phyloP scores from a whole-genome alignment of 2,329 filamentous ascomycete species.

The Fusarium verticillioides region DNA sequence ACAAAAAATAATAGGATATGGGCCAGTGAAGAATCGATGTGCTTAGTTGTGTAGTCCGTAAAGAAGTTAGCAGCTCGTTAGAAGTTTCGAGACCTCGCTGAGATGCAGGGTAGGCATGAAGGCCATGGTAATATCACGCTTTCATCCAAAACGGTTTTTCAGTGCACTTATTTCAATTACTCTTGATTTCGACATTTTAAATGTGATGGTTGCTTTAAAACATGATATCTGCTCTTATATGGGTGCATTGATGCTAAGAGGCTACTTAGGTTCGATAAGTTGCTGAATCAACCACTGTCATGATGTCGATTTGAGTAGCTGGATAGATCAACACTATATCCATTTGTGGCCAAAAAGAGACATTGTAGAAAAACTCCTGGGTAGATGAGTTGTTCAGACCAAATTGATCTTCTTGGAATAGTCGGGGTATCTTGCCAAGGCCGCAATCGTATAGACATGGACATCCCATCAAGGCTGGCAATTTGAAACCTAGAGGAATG shows the following conservation, averaged over 20 bases:
- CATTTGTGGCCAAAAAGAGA: not conserved
- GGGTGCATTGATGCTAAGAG: not conserved
- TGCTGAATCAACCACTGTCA: not conserved
- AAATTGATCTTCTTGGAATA: not conserved
- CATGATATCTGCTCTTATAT: accelerated
- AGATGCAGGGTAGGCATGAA: not conserved
- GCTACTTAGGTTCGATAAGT: not conserved
- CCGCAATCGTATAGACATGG: not conserved
- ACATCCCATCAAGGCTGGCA: not conserved
- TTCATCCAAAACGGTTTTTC: not conserved
- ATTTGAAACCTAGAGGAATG: not conserved
- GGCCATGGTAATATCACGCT: no score
- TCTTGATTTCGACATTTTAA: not conserved
- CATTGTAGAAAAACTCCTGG: accelerated
- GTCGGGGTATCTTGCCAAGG: not conserved
- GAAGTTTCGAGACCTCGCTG: not conserved
- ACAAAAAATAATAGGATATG: no score
- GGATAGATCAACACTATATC: not conserved
- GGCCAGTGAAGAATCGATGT: not conserved
- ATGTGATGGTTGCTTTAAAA: accelerated
- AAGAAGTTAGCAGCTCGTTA: not conserved
- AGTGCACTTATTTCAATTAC: not conserved
- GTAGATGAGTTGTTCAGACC: no score
- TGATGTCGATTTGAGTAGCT: not conserved
- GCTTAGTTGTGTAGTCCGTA: no score